These are phyloP conservation scores for Penicillium sp. DNA, from an alignment of 2,329 filamentous ascomycete genomes.

Conservation along the genomic window DNA sequence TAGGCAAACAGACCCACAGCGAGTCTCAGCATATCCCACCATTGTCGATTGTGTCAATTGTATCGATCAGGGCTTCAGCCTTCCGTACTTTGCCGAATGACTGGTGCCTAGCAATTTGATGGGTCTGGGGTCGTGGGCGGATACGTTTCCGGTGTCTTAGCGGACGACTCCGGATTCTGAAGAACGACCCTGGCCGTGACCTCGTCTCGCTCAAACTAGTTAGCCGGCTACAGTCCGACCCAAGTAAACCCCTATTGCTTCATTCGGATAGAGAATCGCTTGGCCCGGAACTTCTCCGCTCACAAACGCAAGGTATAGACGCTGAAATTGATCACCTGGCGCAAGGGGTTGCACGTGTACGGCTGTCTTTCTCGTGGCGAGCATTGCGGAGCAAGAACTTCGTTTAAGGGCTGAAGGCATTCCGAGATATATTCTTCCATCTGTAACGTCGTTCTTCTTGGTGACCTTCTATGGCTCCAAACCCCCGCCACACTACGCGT, in stretches of 20 bases:
- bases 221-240: not conserved
- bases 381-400: not conserved
- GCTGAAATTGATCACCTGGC: not conserved
- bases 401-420: not conserved
- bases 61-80: not conserved
- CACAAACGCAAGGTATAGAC: not conserved
- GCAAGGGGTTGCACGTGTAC: not conserved
- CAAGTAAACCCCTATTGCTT: not conserved
- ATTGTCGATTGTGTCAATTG: not conserved
- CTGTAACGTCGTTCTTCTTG: not conserved
- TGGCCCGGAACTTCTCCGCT: not conserved
- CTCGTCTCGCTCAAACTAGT: not conserved
- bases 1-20: not conserved
- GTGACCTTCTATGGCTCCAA: not conserved
- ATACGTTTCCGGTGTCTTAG: not conserved
- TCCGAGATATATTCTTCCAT: not conserved
- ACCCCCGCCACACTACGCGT: constrained; percentile 6
- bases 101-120: not conserved
- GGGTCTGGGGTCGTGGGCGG: not conserved
- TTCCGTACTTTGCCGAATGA: not conserved
- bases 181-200: not conserved
- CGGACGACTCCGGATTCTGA: not conserved
- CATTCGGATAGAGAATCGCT: constrained; percentile 2
- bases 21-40: not conserved
- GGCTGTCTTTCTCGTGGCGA: not conserved